phyloP scores from a whole-genome alignment of 208 protist species.

The Vickermania spadyakhi region DNA sequence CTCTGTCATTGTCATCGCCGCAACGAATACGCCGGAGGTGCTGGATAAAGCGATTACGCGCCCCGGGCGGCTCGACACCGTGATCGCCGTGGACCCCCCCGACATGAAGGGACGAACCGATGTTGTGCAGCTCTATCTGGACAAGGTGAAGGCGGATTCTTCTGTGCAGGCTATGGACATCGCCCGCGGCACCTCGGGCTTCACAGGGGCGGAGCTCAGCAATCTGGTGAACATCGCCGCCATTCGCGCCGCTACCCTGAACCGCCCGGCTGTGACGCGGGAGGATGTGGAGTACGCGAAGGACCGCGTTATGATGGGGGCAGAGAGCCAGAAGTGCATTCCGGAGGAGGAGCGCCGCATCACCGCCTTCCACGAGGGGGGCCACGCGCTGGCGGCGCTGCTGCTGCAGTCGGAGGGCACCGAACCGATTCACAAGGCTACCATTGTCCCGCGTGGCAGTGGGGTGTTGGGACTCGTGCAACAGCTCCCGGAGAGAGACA shows the following conservation, averaged over 20 bases:
- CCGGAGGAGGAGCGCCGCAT: slow-evolving; percentile 81
- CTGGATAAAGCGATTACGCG: slow-evolving; percentile 92
- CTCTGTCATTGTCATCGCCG: slow-evolving; percentile 94
- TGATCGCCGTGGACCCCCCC: slow-evolving; percentile 80
- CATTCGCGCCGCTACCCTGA: slow-evolving; percentile 76
- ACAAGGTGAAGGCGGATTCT: slow-evolving; percentile 66
- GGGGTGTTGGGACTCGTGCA: slow-evolving; percentile 89
- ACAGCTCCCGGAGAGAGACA: slow-evolving; percentile 79
- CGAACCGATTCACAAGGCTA: slow-evolving; percentile 89
- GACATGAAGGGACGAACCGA: slow-evolving; percentile 88
- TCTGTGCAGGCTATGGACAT: slow-evolving; percentile 72
- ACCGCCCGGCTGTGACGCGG: slow-evolving; percentile 57
- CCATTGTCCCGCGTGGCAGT: slow-evolving; percentile 85
- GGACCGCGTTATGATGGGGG: slow-evolving; percentile 89
- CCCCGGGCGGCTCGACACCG: slow-evolving; percentile 86
- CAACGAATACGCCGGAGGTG: slow-evolving; percentile 96
- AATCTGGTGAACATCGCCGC: slow-evolving; percentile 92
- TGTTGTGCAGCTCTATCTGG: slow-evolving; percentile 80
- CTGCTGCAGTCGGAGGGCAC: slow-evolving; percentile 63
- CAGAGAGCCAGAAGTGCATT: slow-evolving; percentile 75
- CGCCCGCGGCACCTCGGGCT: slow-evolving; percentile 80
- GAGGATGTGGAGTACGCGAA: slow-evolving; percentile 90
- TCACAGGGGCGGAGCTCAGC: slow-evolving; percentile 87
- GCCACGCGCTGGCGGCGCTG: slow-evolving; percentile 76
- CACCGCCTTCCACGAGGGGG: slow-evolving; percentile 87